phyloP scores from a whole-genome alignment of 768 basidiomycete species.

The Mycena pura region DNA sequence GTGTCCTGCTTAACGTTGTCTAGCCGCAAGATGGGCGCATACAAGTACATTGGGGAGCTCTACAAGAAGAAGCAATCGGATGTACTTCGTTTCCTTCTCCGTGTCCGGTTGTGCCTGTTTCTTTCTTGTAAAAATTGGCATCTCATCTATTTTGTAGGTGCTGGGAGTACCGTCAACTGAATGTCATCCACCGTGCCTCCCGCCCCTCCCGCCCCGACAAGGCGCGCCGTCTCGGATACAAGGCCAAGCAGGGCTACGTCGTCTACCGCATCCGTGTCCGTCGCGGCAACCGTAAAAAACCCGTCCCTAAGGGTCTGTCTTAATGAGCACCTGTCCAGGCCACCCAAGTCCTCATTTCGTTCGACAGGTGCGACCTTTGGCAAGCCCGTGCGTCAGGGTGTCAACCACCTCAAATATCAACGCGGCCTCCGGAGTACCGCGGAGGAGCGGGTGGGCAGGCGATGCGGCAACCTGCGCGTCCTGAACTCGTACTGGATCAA shows the following conservation, averaged over 20 bases:
- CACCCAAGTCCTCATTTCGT: background rate
- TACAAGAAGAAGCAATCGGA: conserved; percentile 99
- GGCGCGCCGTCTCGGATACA: conserved; percentile 98
- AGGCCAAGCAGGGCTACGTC: conserved; percentile 99
- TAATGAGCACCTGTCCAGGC: background rate
- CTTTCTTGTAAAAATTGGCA: background rate
- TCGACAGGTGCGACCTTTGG: conserved; percentile 91
- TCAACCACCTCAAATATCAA: conserved; percentile 99
- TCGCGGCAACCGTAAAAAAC: conserved; percentile 99
- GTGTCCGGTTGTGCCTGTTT: conserved; percentile 75
- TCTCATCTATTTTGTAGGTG: conserved; percentile 55
- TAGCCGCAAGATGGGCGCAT: conserved; percentile 83
- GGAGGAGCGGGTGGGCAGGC: conserved; percentile 96
- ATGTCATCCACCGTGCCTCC: conserved; percentile 97
- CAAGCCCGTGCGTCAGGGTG: conserved; percentile 99
- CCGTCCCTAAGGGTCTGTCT: conserved; percentile 88
- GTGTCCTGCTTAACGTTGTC: background rate
- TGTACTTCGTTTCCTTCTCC: conserved; percentile 96
- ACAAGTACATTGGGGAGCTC: conserved; percentile 96
- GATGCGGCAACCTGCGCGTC: conserved; percentile 96
- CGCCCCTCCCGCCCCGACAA: conserved; percentile 99
- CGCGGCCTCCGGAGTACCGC: conserved; percentile 91
- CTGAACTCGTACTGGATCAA: conserved; percentile 99
- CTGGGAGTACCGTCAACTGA: conserved; percentile 99
- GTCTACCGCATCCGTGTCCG: conserved; percentile 97